A percentile compares a stretch with the other conserved stretches of the same genome.
These are phyloP conservation scores for Sporormia fimetaria DNA, from an alignment of 495 filamentous ascomycete genomes.

Conservation along the genomic window DNA sequence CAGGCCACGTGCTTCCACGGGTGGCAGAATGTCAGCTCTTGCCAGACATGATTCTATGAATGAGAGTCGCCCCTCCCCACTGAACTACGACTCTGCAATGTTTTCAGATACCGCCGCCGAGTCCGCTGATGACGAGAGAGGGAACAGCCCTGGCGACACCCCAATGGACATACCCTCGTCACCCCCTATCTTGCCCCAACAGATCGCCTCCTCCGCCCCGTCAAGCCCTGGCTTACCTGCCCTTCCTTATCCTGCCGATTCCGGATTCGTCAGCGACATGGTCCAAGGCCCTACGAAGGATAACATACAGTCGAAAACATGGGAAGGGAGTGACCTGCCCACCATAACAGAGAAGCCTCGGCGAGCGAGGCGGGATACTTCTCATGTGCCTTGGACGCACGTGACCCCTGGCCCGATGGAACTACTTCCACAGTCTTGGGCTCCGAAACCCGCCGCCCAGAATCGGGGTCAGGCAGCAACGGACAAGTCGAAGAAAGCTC, in stretches of 20 bases:
- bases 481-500: no score
- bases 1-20: constrained; percentile 13
- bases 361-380: constrained; percentile 4
- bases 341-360: constrained; percentile 1
- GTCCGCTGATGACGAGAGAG: constrained; percentile 24
- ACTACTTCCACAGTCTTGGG: constrained; percentile 12
- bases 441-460: constrained; percentile 15
- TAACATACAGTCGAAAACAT: constrained; percentile 1
- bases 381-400: constrained; percentile 13
- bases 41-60: constrained; percentile 18
- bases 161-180: constrained; percentile 26
- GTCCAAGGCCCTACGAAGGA: constrained; percentile 12
- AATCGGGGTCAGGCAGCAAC: no score
- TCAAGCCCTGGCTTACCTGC: constrained; percentile 24
- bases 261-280: constrained; percentile 24
- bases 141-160: constrained; percentile 18
- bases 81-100: constrained; percentile 11
- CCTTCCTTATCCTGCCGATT: constrained; percentile 17
- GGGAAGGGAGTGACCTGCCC: constrained; percentile 15
- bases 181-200: constrained; percentile 20
- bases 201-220: constrained; percentile 14
- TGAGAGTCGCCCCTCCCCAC: constrained; percentile 5
- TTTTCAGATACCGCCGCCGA: constrained; percentile 22
- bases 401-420: constrained; percentile 11
- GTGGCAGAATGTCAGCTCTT: constrained; percentile 19